These are phyloP conservation scores for Cercospora sesami DNA, from an alignment of 2,329 filamentous ascomycete genomes.

Conservation along the genomic window DNA sequence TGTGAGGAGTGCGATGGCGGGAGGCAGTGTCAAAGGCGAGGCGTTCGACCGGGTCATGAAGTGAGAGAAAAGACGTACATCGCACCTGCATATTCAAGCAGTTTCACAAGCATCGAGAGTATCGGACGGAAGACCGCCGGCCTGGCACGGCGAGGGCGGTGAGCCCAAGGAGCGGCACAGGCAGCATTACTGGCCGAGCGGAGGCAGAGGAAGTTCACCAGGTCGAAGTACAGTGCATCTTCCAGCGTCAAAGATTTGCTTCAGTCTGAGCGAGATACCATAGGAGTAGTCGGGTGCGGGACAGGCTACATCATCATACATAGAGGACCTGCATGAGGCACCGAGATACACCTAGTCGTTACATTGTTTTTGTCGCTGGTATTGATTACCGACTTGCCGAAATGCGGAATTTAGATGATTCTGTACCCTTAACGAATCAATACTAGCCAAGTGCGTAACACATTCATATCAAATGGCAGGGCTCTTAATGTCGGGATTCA, in stretches of 20 bases:
- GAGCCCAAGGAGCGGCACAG: not conserved
- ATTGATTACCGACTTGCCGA: not conserved
- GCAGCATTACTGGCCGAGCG: not conserved
- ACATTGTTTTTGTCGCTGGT: not conserved
- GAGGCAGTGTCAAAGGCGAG: conserved; percentile 71
- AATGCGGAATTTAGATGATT: not conserved
- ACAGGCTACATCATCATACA: conserved; percentile 4
- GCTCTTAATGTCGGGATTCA: not conserved
- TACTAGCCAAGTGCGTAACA: not conserved
- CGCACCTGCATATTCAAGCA: not conserved
- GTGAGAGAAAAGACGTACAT: conserved; percentile 39
- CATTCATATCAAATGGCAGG: not conserved
- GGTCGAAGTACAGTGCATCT: not conserved
- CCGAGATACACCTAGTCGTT: not conserved
- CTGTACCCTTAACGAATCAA: not conserved
- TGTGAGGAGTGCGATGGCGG: conserved; percentile 78
- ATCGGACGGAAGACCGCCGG: not conserved
- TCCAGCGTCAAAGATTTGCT: not conserved
- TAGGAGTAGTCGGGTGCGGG: not conserved
- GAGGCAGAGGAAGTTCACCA: not conserved
- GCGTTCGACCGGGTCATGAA: conserved; percentile 77
- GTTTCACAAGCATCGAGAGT: not conserved
- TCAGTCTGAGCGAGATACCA: conserved; percentile 5
- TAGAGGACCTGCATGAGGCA: conserved; percentile 1
- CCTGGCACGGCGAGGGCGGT: conserved; percentile 14